Conservation (phyloP, 176 grass and related monocot genomes). For the Coix lacrymajobi region DNA sequence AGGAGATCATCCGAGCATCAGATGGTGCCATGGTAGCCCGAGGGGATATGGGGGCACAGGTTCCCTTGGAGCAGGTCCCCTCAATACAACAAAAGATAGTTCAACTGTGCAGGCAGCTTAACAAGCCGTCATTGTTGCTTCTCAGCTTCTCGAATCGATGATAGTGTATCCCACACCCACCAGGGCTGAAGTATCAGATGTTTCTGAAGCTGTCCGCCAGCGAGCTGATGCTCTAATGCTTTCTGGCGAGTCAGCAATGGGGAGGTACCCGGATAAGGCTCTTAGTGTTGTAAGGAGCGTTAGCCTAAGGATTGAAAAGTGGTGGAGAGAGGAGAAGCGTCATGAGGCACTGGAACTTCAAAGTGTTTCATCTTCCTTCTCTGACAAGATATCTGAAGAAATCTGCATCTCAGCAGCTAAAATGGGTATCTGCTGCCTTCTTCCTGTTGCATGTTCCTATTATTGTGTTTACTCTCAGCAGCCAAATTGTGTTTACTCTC, state of each 20-base stretch:
- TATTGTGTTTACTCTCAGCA: neutral
- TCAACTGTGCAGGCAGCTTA: conserved; percentile 82
- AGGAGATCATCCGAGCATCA: conserved; percentile 78
- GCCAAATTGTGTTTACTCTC: neutral
- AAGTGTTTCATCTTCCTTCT: conserved; percentile 73
- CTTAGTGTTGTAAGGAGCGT: conserved; percentile 83
- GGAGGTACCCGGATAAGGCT: conserved; percentile 83
- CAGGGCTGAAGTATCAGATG: conserved; percentile 93
- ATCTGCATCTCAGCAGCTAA: conserved; percentile 98
- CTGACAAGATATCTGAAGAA: conserved; percentile 85
- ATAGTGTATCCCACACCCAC: conserved; percentile 94
- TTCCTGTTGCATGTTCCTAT: neutral
- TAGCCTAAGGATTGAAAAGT: conserved; percentile 87
- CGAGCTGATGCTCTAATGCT: conserved; percentile 91
- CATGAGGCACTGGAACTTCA: conserved; percentile 65
- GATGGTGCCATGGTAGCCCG: conserved; percentile 93
- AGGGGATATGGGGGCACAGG: conserved; percentile 94
- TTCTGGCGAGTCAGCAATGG: conserved; percentile 99
- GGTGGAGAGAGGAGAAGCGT: conserved; percentile 96
- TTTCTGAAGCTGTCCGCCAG: conserved; percentile 92
- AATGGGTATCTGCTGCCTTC: conserved; percentile 56
- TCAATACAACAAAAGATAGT: conserved; percentile 90
- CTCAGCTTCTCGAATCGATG: conserved; percentile 96
- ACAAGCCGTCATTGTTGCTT: conserved; percentile 98
- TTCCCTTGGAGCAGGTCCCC: conserved; percentile 92